Evolutionary conservation across 257 asterid species (phyloP).

Genomic region (Datura wrightii): DNA sequence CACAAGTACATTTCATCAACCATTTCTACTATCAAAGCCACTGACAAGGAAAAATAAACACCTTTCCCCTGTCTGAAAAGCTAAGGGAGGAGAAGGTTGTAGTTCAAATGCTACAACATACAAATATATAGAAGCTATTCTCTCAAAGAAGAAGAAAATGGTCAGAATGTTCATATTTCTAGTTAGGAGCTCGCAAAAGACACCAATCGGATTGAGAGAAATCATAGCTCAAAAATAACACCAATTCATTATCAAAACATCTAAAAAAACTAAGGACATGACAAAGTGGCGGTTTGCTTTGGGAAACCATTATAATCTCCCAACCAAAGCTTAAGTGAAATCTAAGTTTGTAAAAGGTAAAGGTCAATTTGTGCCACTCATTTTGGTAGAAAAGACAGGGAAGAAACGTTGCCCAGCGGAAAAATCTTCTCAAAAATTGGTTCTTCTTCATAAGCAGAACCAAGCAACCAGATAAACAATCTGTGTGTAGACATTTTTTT

Average conservation of each 20-base stretch:
- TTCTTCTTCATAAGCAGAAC: conserved; percentile 23
- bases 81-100: not conserved
- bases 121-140: not conserved
- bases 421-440: not conserved
- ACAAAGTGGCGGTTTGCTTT: not conserved
- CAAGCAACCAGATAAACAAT: conserved; percentile 24
- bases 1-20: not conserved
- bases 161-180: conserved; percentile 7
- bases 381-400: not conserved
- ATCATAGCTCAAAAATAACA: conserved; percentile 1
- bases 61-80: not conserved
- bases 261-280: conserved; percentile 3
- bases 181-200: conserved; percentile 2
- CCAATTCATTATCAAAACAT: conserved; percentile 12
- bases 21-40: conserved; percentile 15
- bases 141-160: conserved; percentile 5
- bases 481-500: not conserved
- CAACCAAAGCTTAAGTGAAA: not conserved
- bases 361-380: conserved; percentile 18
- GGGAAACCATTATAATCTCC: not conserved
- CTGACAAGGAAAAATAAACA: not conserved
- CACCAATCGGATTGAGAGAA: not conserved
- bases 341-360: not conserved
- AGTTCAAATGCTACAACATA: not conserved
- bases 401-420: not conserved